Evolutionary conservation across 176 grass and related monocot species (phyloP).

Genomic region (Hsuehochloa calcarea): DNA sequence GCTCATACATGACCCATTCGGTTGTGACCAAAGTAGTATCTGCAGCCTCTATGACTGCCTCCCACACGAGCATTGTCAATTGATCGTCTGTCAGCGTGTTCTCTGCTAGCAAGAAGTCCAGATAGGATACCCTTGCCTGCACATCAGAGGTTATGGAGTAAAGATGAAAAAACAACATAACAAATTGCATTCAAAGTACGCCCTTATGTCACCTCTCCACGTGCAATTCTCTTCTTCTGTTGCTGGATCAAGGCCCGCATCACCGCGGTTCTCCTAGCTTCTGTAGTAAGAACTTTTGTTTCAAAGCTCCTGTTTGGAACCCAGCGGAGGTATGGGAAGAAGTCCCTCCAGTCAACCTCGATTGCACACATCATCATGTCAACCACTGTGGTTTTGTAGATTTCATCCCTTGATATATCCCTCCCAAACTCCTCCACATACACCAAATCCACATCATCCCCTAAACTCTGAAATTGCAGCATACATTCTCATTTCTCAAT

Average conservation of each 20-base stretch:
- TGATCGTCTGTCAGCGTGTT: constrained; percentile 68
- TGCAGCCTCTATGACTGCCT: constrained; percentile 67
- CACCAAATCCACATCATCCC: constrained; percentile 54
- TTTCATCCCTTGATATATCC: constrained; percentile 55
- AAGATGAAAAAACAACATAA: not conserved
- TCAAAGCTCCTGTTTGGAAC: constrained; percentile 79
- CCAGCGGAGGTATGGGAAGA: constrained; percentile 92
- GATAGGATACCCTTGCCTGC: constrained; percentile 59
- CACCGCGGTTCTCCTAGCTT: constrained; percentile 42
- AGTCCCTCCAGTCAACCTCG: constrained; percentile 94
- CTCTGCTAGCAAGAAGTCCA: constrained; percentile 68
- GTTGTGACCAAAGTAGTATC: constrained; percentile 74
- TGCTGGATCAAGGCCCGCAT: constrained; percentile 59
- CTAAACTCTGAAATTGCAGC: constrained; percentile 51
- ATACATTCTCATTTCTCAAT: not conserved
- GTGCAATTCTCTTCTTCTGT: constrained; percentile 57
- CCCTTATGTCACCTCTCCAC: constrained; percentile 51
- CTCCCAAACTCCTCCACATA: constrained; percentile 75
- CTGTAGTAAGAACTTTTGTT: constrained; percentile 42
- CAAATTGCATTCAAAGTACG: not conserved
- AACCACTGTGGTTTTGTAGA: constrained; percentile 48
- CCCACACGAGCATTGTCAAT: constrained; percentile 60
- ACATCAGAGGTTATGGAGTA: not conserved
- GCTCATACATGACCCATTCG: constrained; percentile 91
- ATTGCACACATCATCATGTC: constrained; percentile 87